These are phyloP conservation scores for Globisporangium canariense DNA, from an alignment of 352 stramenopile genomes.

Conservation along the genomic window DNA sequence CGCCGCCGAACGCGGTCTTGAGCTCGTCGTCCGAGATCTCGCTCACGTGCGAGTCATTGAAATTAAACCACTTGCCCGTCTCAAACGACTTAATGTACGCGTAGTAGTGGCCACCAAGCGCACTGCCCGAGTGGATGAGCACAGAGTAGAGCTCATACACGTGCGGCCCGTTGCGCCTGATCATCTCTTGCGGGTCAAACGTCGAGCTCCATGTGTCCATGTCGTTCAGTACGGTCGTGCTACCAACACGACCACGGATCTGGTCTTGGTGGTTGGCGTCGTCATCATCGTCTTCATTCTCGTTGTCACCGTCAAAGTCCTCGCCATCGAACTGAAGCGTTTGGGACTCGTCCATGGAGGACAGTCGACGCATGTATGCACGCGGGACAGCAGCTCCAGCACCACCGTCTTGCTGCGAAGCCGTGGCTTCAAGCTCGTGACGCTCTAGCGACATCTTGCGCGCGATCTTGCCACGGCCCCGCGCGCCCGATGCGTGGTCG, in stretches of 20 bases:
- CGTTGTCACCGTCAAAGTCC: constrained; percentile 9
- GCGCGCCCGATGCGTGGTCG: constrained; percentile 37
- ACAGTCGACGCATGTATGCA: constrained; percentile 38
- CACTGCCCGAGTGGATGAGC: constrained; percentile 91
- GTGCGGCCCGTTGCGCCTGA: constrained; percentile 57
- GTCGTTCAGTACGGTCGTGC: constrained; percentile 7
- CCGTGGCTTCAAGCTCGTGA: constrained; percentile 55
- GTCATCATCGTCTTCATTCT: constrained; percentile 15
- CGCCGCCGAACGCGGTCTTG: constrained; percentile 70
- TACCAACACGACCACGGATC: constrained; percentile 1
- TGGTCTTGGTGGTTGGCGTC: constrained; percentile 8
- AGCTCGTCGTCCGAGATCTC: constrained; percentile 75
- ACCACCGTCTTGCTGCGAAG: constrained; percentile 17
- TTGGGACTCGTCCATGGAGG: constrained; percentile 76
- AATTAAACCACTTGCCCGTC: constrained; percentile 83
- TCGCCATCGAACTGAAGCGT: constrained; percentile 33
- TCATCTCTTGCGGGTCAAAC: constrained; percentile 66
- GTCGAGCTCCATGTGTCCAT: constrained; percentile 68
- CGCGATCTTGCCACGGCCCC: constrained; percentile 52
- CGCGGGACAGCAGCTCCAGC: constrained; percentile 1
- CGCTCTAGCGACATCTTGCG: constrained; percentile 87
- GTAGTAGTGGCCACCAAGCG: constrained; percentile 91
- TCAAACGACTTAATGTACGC: constrained; percentile 91
- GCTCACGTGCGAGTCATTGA: constrained; percentile 84
- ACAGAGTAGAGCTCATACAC: constrained; percentile 93